Base-by-base conservation (phyloP, 352 stramenopile genomes). In the Pythium rhizo-oryzae region DNA sequence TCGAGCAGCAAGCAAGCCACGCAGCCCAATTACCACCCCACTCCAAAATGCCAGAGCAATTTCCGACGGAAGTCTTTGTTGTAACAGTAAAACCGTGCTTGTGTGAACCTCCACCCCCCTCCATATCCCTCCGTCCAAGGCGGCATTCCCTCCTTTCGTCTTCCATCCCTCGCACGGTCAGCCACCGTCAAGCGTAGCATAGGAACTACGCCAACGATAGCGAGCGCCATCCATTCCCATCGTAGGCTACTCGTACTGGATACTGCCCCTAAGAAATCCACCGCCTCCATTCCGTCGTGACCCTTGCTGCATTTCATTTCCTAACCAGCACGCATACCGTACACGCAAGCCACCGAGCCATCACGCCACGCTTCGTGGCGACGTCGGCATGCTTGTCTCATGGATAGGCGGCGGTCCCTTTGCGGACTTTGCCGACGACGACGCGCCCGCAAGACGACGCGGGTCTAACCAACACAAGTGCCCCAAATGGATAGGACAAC, bases 21-120 rank as follows among this genome's bases (percentile, higher is more conserved):
- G 23, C 47, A 47, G 47, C 47, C 46, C 58, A 30, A 64, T 56
- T 21, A 19, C 21, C 30, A n/a, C 7, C 21, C n/a, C 28, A 33
- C 19, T 39, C 53, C 15, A 64, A 64, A 64, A 56, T 53, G 43
- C 46, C 30, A 64, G 33, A 54, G 43, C 46, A 47, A 35, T 52
- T 64, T 64, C 41, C 58, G 58, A 64, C 44, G 28, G 41, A 53
- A 63, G 15, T 51, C 28, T 64, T 33, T 64, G 30, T 55, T 64
- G 41, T 33, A 56, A 57, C 57, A 64, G 35, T 56, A 57, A 33
- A 41, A 59, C 44, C 44, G 56, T 57, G 25, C 58, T 35, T 57
- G 58, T 49, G 46, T 64, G 44, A 64, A 64, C 54, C n/a, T 35
- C 58, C 28, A 41, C 55, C 30, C 50, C 44, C 37, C 41, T 19